These are phyloP conservation scores for Amanita pseudoporphyria DNA, from an alignment of 768 basidiomycete genomes.

Conservation along the genomic window DNA sequence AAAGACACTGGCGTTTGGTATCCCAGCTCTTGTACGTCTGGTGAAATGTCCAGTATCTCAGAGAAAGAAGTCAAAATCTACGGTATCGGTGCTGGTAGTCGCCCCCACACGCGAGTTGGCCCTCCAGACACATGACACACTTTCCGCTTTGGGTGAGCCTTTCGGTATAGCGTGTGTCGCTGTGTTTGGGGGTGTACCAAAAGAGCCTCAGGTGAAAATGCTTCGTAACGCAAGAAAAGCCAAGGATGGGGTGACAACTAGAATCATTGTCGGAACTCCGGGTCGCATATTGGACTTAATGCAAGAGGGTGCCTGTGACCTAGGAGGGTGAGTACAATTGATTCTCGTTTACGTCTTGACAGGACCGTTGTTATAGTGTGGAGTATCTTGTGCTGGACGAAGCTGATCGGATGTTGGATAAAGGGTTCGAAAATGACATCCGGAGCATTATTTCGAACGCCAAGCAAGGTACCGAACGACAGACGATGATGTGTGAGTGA, in stretches of 20 bases:
- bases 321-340: constrained; percentile 49
- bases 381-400: constrained; percentile 93
- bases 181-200: constrained; percentile 92
- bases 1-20: constrained; percentile 93
- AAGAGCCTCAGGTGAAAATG: constrained; percentile 68
- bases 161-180: constrained; percentile 78
- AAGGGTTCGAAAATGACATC: constrained; percentile 98
- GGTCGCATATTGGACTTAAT: constrained; percentile 91
- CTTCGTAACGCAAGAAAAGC: constrained; percentile 45
- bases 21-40: constrained; percentile 75
- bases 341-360: background rate
- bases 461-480: constrained; percentile 57
- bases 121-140: constrained; percentile 84
- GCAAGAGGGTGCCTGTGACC: constrained; percentile 75
- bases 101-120: constrained; percentile 97
- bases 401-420: constrained; percentile 93
- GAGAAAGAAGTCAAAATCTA: constrained; percentile 22
- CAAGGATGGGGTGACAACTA: constrained; percentile 39
- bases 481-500: constrained; percentile 89
- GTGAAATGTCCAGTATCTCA: constrained; percentile 27
- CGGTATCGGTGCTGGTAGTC: constrained; percentile 65
- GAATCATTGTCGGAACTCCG: constrained; percentile 92
- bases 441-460: constrained; percentile 76
- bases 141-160: constrained; percentile 62
- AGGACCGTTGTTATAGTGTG: constrained; percentile 39